phyloP scores from a whole-genome alignment of 169 alveolate species.

The Theileria equi region DNA sequence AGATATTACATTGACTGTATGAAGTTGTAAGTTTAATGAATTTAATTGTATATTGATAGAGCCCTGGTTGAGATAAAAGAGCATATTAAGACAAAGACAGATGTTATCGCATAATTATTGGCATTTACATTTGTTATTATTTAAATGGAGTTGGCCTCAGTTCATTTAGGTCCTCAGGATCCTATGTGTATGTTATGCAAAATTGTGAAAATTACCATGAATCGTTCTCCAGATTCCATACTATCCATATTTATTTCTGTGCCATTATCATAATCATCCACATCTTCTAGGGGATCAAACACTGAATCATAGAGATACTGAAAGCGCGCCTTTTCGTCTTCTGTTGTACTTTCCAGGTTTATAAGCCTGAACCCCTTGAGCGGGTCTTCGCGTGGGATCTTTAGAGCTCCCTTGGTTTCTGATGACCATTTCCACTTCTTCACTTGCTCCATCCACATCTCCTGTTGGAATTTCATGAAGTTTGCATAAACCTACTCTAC shows the following conservation, averaged over 20 bases:
- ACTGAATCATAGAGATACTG: slow-evolving; percentile 67
- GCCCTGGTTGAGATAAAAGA: slow-evolving; percentile 26
- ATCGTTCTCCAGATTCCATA: too few relatives aligned
- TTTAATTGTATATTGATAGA: slow-evolving; percentile 21
- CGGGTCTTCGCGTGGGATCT: slow-evolving; percentile 72
- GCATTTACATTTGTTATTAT: too few relatives aligned
- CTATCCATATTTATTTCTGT: background rate
- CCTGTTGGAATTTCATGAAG: slow-evolving; percentile 46
- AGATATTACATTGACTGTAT: slow-evolving; percentile 69
- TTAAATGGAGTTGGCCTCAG: too few relatives aligned
- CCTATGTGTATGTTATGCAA: too few relatives aligned
- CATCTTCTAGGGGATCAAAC: slow-evolving; percentile 38
- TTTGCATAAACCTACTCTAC: slow-evolving; percentile 9
- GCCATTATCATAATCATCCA: slow-evolving; percentile 17
- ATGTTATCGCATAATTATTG: too few relatives aligned
- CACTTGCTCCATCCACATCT: slow-evolving; percentile 66
- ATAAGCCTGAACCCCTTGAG: slow-evolving; percentile 64
- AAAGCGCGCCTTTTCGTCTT: slow-evolving; percentile 40
- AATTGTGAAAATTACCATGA: too few relatives aligned
- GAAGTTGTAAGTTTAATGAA: slow-evolving; percentile 60
- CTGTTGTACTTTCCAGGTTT: slow-evolving; percentile 27
- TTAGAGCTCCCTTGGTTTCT: slow-evolving; percentile 72
- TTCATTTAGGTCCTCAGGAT: too few relatives aligned
- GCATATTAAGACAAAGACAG: too few relatives aligned
- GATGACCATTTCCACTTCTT: slow-evolving; percentile 80